These are phyloP conservation scores for Acanthamoeba triangularis DNA, from an alignment of 208 protist species.

Conservation along the genomic window DNA sequence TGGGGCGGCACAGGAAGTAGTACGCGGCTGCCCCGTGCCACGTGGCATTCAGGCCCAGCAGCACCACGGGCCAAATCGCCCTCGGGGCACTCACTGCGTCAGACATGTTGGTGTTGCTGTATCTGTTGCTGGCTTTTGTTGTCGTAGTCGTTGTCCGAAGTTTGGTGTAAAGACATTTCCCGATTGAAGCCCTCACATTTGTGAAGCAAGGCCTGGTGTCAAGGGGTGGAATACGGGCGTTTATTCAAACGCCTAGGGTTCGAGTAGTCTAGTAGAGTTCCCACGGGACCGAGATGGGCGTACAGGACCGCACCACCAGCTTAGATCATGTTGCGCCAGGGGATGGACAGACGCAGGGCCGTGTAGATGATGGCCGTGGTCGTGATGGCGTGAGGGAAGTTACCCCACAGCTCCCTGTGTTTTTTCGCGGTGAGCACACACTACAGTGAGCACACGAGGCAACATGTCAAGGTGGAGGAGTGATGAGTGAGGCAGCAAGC, in stretches of 20 bases:
- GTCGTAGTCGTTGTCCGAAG: no score
- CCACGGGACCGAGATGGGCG: no score
- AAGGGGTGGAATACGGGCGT: no score
- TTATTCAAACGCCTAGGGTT: no score
- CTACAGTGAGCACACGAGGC: neutral
- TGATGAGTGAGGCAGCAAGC: neutral
- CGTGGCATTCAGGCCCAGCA: neutral
- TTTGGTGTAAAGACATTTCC: no score
- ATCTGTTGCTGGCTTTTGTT: neutral
- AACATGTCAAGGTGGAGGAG: neutral
- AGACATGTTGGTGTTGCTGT: neutral
- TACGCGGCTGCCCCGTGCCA: constrained; percentile 35
- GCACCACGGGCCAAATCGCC: neutral
- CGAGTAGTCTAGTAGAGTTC: no score
- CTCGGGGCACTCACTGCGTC: neutral
- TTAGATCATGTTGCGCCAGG: constrained; percentile 74
- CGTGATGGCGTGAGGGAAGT: constrained; percentile 72
- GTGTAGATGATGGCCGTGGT: constrained; percentile 71
- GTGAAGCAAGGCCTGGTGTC: no score
- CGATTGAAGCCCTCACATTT: no score
- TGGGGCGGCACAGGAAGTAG: constrained; percentile 33
- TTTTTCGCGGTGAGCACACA: neutral
- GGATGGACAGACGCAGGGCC: constrained; percentile 53
- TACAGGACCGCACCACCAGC: no score
- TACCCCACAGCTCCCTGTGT: constrained; percentile 70